A percentile compares a stretch with the other conserved stretches of the same genome.
These are phyloP conservation scores for Luffa acutangula DNA, from an alignment of 306 rosid genomes.

Conservation along the genomic window DNA sequence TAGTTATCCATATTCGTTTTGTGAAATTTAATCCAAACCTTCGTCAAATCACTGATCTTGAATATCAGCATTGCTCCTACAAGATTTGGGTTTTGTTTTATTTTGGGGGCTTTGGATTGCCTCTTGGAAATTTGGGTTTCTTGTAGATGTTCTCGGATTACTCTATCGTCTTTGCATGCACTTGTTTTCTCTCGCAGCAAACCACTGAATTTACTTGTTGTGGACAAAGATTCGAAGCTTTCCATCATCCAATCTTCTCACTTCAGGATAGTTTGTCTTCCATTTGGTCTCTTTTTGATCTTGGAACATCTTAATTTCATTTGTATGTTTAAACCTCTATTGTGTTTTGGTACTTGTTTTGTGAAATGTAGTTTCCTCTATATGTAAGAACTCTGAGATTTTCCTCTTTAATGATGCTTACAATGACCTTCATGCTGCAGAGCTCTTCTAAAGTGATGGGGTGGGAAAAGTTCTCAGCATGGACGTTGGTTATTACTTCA, in stretches of 20 bases:
- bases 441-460: constrained; percentile 37
- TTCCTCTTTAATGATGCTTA: neutral
- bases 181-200: neutral
- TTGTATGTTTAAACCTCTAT: neutral
- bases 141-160: neutral
- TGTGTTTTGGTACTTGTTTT: neutral
- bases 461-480: constrained; percentile 59
- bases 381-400: neutral
- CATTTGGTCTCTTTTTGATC: neutral
- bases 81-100: neutral
- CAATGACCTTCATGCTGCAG: constrained; percentile 2
- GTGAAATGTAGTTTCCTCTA: neutral
- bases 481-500: neutral
- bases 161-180: too few species aligned
- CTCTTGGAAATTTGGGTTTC: neutral
- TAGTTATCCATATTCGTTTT: neutral
- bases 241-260: neutral
- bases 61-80: neutral
- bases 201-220: neutral
- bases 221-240: neutral
- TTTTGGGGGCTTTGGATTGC: neutral
- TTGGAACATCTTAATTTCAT: neutral
- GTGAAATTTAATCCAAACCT: neutral
- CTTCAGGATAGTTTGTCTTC: neutral
- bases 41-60: neutral